Evolutionary conservation across 2,329 filamentous ascomycete genomes (phyloP).

Genomic region (Colletotrichum simmondsii): DNA sequence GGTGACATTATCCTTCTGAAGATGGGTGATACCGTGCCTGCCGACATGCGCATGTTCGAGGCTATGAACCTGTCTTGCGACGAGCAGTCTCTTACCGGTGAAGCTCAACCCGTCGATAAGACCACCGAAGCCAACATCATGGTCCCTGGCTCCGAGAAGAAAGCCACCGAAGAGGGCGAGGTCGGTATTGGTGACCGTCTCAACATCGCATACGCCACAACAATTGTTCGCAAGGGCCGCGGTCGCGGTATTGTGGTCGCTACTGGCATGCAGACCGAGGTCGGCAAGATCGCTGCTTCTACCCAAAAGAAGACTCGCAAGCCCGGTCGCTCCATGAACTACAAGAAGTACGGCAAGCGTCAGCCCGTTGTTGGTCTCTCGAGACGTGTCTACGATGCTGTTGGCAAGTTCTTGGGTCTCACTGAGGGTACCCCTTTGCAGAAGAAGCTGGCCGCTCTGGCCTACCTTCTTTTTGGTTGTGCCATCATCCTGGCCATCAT

Average conservation of each 20-base stretch:
- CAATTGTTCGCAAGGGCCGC: constrained; percentile 77
- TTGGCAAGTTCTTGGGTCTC: constrained; percentile 69
- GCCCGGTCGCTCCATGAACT: constrained; percentile 64
- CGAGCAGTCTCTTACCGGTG: constrained; percentile 80
- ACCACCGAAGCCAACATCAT: constrained; percentile 61
- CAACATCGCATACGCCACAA: constrained; percentile 82
- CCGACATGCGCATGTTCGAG: constrained; percentile 76
- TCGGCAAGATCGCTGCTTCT: constrained; percentile 75
- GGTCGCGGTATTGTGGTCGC: constrained; percentile 78
- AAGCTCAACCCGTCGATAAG: constrained; percentile 79
- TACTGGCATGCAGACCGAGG: constrained; percentile 78
- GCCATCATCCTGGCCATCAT: constrained; percentile 69
- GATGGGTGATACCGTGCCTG: constrained; percentile 80
- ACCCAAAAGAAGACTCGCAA: constrained; percentile 64
- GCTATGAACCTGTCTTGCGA: constrained; percentile 85
- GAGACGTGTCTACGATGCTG: constrained; percentile 58
- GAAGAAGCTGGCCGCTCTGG: constrained; percentile 80
- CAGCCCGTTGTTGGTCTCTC: constrained; percentile 59
- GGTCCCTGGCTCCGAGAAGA: constrained; percentile 57
- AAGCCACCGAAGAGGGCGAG: constrained; percentile 56
- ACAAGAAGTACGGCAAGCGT: constrained; percentile 62
- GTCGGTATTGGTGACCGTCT: constrained; percentile 77
- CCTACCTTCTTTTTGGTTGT: constrained; percentile 79
- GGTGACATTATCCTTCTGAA: constrained; percentile 76
- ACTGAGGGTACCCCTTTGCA: constrained; percentile 81